Percentiles rank a stretch among this genome's conserved stretches.
These are phyloP conservation scores for Mariannaea elegans DNA, from an alignment of 2,329 filamentous ascomycete genomes.

Conservation along the genomic window DNA sequence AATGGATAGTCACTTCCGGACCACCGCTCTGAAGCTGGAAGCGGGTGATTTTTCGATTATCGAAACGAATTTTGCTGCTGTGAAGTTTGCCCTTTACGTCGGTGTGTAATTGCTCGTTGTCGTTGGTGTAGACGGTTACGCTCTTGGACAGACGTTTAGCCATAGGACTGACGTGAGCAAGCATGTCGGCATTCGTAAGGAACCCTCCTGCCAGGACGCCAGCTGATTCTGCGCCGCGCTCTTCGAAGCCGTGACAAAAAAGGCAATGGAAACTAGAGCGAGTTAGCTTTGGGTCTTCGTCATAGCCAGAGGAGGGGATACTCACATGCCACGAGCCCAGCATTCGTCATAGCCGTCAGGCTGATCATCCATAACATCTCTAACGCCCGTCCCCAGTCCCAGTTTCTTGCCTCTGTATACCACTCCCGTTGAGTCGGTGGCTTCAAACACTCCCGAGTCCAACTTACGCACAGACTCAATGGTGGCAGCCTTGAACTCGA, in stretches of 20 bases:
- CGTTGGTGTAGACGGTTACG: slow-evolving; percentile 63
- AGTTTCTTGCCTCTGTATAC: slow-evolving; percentile 61
- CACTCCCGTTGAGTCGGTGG: slow-evolving; percentile 51
- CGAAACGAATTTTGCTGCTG: slow-evolving; percentile 48
- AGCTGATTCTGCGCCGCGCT: slow-evolving; percentile 55
- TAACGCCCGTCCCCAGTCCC: slow-evolving; percentile 62
- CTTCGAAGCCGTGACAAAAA: slow-evolving; percentile 68
- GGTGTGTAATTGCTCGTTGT: slow-evolving; percentile 44
- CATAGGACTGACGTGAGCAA: slow-evolving; percentile 53
- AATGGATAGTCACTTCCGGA: slow-evolving; percentile 46
- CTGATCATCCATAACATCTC: slow-evolving; percentile 57
- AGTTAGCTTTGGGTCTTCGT: slow-evolving; percentile 7
- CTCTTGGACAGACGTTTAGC: slow-evolving; percentile 52
- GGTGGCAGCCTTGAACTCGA: slow-evolving; percentile 44
- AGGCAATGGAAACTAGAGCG: slow-evolving; percentile 62
- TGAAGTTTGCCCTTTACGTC: slow-evolving; percentile 41
- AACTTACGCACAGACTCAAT: slow-evolving; percentile 42
- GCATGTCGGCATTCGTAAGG: slow-evolving; percentile 41
- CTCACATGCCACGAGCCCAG: slow-evolving; percentile 62
- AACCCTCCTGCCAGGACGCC: slow-evolving; percentile 57
- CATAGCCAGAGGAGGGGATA: background rate
- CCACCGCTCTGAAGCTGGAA: slow-evolving; percentile 41
- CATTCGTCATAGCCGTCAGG: slow-evolving; percentile 64
- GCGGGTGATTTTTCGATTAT: slow-evolving; percentile 44
- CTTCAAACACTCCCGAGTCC: slow-evolving; percentile 45